Evolutionary conservation across 805 yeast species (phyloP).

Genomic region (Schwanniomyces polymorphus): DNA sequence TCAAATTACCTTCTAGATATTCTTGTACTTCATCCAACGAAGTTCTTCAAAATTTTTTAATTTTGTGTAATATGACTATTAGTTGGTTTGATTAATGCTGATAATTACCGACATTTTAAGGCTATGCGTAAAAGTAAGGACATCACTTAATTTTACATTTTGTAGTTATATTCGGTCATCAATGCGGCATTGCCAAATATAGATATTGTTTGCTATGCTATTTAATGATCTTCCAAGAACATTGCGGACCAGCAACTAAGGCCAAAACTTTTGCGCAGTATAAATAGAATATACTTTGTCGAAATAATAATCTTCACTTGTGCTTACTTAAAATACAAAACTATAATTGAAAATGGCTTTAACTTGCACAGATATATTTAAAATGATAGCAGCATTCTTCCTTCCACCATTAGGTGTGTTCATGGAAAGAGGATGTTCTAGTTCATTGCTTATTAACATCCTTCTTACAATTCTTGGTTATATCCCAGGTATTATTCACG

Average conservation of each 20-base stretch:
- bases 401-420: constrained; percentile 66
- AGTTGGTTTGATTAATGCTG: neutral
- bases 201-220: neutral
- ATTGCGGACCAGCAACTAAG: constrained; percentile 1
- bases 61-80: constrained; percentile 1
- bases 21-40: neutral
- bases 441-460: constrained; percentile 50
- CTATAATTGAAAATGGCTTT: constrained; percentile 38
- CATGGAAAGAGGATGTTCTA: constrained; percentile 56
- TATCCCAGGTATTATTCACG: constrained; percentile 73
- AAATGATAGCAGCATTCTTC: constrained; percentile 50
- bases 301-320: no score
- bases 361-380: constrained; percentile 53
- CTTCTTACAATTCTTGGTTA: constrained; percentile 71
- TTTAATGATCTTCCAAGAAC: neutral
- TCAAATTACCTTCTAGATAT: neutral
- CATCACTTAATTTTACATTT: no score
- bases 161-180: neutral
- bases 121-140: neutral
- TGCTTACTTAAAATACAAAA: neutral
- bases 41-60: neutral
- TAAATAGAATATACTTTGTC: no score
- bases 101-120: neutral
- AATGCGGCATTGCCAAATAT: neutral
- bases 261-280: no score